Evolutionary conservation across 306 rosid species (phyloP).

Genomic region (Quercus ilex): DNA sequence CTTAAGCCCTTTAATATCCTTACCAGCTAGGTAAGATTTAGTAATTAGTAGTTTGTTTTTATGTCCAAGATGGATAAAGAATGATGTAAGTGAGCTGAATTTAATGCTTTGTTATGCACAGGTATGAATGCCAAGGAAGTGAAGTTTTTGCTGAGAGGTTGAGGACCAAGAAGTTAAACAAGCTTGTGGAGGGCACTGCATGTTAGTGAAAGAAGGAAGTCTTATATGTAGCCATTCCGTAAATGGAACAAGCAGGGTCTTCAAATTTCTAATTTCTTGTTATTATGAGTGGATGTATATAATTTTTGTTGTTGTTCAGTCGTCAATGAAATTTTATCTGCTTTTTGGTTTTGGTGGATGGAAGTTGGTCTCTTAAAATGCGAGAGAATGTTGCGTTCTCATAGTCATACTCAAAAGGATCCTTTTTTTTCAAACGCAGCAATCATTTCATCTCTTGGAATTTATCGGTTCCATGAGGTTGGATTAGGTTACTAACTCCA

Average conservation of each 20-base stretch:
- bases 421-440: too few relatives aligned
- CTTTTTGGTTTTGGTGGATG: neutral
- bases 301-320: neutral
- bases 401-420: too few relatives aligned
- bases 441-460: too few relatives aligned
- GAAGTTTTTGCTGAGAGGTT: conserved; percentile 31
- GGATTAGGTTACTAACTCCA: too few relatives aligned
- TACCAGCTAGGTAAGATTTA: conserved; percentile 33
- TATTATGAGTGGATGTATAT: neutral
- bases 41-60: neutral
- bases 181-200: conserved; percentile 21
- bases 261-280: neutral
- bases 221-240: neutral
- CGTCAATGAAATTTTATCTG: neutral
- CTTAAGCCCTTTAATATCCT: conserved; percentile 42
- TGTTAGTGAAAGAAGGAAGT: neutral
- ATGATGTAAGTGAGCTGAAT: neutral
- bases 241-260: neutral
- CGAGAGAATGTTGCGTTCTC: too few relatives aligned
- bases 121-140: conserved; percentile 31
- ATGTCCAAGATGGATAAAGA: neutral
- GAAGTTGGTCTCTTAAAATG: neutral
- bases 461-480: too few relatives aligned
- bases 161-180: conserved; percentile 24
- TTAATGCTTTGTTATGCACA: conserved; percentile 2